phyloP scores from a whole-genome alignment of 768 basidiomycete genomes.

The Atractiella rhizophila region DNA sequence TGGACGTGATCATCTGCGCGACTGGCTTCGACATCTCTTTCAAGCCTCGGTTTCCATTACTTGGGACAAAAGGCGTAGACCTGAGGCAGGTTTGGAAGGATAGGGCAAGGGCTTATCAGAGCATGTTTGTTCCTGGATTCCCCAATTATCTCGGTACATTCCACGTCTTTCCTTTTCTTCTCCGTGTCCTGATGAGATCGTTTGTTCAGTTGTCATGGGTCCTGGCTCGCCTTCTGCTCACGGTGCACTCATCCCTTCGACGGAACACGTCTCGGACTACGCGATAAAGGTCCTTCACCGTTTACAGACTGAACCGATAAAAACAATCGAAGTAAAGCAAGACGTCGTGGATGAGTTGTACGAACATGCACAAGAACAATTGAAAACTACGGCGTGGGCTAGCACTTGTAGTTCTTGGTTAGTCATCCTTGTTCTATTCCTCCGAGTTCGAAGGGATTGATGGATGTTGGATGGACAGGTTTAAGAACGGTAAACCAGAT shows the following conservation, averaged over 20 bases:
- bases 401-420: constrained; percentile 6
- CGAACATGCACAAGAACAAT: constrained; percentile 3
- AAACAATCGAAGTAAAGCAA: constrained; percentile 6
- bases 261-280: constrained; percentile 4
- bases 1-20: constrained; percentile 14
- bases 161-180: not conserved
- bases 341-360: constrained; percentile 3
- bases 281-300: constrained; percentile 3
- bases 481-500: constrained; percentile 6
- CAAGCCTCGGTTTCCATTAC: constrained; percentile 10
- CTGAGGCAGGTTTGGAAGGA: constrained; percentile 9
- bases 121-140: constrained; percentile 8
- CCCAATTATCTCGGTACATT: constrained; percentile 11
- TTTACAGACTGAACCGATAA: constrained; percentile 6
- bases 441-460: too few species aligned
- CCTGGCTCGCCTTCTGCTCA: constrained; percentile 3
- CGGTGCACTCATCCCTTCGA: constrained; percentile 1
- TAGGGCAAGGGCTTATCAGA: constrained; percentile 6
- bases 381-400: constrained; percentile 4
- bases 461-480: too few species aligned
- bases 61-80: constrained; percentile 7
- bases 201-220: not conserved
- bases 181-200: not conserved
- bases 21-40: constrained; percentile 14
- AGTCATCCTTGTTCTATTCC: too few species aligned